Conservation (phyloP, 768 basidiomycete species). For the Boletus reticulatus region DNA sequence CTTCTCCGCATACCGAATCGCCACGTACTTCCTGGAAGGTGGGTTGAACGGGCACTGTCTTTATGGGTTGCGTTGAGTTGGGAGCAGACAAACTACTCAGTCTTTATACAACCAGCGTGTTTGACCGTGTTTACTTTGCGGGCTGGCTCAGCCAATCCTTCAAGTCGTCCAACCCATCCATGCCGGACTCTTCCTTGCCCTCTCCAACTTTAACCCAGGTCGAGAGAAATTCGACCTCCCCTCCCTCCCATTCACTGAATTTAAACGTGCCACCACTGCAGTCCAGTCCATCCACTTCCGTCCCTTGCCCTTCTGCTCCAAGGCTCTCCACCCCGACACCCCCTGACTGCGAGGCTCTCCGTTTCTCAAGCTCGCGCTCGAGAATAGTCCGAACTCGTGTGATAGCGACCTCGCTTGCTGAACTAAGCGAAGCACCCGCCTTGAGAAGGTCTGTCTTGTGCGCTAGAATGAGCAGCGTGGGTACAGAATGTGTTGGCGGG, state of each 20-base stretch:
- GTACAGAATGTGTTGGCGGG: conserved; percentile 64
- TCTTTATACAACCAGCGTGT: conserved; percentile 20
- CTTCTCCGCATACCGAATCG: conserved; percentile 72
- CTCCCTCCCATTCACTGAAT: conserved; percentile 83
- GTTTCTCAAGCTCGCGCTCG: conserved; percentile 83
- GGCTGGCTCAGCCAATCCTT: conserved; percentile 48
- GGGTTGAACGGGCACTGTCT: conserved; percentile 70
- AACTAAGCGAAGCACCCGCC: conserved; percentile 33
- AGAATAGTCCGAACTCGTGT: conserved; percentile 73
- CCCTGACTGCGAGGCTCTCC: conserved; percentile 58
- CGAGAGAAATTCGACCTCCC: conserved; percentile 67
- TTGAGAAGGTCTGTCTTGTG: conserved; percentile 78
- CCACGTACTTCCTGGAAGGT: conserved; percentile 48
- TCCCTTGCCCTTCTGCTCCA: conserved; percentile 62
- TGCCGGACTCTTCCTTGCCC: conserved; percentile 25
- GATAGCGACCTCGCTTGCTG: conserved; percentile 50
- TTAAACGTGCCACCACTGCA: conserved; percentile 63
- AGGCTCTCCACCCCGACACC: conserved; percentile 72
- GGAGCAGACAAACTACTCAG: neutral
- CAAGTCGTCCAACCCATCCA: conserved; percentile 42
- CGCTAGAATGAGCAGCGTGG: conserved; percentile 64
- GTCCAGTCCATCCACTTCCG: conserved; percentile 74
- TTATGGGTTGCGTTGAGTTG: conserved; percentile 53
- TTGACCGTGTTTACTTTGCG: conserved; percentile 28
- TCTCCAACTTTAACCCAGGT: conserved; percentile 46